phyloP scores from a whole-genome alignment of 106 monocot species.

The Xerophyta viscosa region DNA sequence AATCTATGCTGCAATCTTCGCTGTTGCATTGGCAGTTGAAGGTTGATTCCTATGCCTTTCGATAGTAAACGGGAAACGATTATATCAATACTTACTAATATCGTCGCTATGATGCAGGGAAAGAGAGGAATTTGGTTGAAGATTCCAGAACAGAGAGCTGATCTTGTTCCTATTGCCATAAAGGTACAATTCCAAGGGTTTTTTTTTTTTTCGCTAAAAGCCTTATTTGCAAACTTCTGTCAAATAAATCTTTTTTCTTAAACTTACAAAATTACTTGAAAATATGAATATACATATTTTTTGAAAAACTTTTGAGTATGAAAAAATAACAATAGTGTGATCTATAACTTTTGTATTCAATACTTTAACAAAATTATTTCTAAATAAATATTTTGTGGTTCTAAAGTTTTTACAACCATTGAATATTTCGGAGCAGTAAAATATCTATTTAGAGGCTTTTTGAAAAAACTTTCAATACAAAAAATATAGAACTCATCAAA shows the following conservation, averaged over 20 bases:
- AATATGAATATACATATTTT: too few species aligned
- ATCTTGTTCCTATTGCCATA: conserved; percentile 73
- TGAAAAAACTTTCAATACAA: too few species aligned
- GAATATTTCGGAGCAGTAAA: too few species aligned
- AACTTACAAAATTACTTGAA: too few species aligned
- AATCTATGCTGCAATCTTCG: conserved; percentile 53
- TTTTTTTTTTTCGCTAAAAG: background rate
- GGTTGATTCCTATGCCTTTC: conserved; percentile 18
- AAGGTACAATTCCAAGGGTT: conserved; percentile 29
- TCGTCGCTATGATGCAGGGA: conserved; percentile 25
- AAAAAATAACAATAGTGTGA: background rate
- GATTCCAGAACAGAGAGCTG: conserved; percentile 52
- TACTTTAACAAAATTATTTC: too few species aligned
- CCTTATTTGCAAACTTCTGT: background rate
- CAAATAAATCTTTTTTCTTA: too few species aligned
- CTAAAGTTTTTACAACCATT: too few species aligned
- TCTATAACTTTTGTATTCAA: background rate
- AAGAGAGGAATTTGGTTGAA: conserved; percentile 82
- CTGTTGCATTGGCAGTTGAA: conserved; percentile 55
- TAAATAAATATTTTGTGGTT: too few species aligned
- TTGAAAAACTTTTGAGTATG: too few species aligned
- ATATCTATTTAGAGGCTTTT: too few species aligned
- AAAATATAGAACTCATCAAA: too few species aligned
- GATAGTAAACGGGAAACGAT: background rate
- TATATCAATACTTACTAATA: background rate